phyloP scores from a whole-genome alignment of 805 yeast species.

The Lachancea fermentati region DNA sequence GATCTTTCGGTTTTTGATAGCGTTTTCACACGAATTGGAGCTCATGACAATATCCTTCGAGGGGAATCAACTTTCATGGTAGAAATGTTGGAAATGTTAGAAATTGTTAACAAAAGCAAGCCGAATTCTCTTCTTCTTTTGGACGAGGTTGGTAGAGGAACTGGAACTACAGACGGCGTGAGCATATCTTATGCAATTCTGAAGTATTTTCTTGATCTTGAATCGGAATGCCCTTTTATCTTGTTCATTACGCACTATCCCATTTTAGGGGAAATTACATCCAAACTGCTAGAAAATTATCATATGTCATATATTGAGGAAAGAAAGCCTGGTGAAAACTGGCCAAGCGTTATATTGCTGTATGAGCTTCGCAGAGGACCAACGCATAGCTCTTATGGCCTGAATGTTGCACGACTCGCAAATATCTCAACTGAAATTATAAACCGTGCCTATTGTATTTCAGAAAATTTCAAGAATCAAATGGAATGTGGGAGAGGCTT shows the following conservation, averaged over 20 bases:
- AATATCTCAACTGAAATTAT: slow-evolving; percentile 47
- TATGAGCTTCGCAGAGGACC: slow-evolving; percentile 46
- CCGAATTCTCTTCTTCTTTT: slow-evolving; percentile 75
- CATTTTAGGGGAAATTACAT: slow-evolving; percentile 48
- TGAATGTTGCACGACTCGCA: slow-evolving; percentile 79
- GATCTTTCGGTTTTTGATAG: slow-evolving; percentile 62
- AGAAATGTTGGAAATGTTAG: slow-evolving; percentile 92
- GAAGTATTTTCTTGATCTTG: slow-evolving; percentile 43
- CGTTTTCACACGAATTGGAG: slow-evolving; percentile 65
- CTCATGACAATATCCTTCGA: slow-evolving; percentile 65
- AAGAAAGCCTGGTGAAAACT: slow-evolving; percentile 32
- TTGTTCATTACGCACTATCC: slow-evolving; percentile 86
- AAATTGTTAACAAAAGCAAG: slow-evolving; percentile 77
- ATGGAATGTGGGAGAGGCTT: slow-evolving; percentile 3
- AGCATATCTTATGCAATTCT: slow-evolving; percentile 74
- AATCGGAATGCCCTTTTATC: slow-evolving; percentile 44
- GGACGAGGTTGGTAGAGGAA: slow-evolving; percentile 95
- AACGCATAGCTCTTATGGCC: slow-evolving; percentile 67
- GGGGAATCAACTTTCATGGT: slow-evolving; percentile 90
- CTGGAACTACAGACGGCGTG: slow-evolving; percentile 75
- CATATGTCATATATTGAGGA: slow-evolving; percentile 64
- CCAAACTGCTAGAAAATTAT: slow-evolving; percentile 45
- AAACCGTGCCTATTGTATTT: slow-evolving; percentile 37
- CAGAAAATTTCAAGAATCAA: slow-evolving; percentile 13
- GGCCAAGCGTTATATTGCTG: slow-evolving; percentile 43